A percentile compares a stretch with the other conserved stretches of the same genome.
These are phyloP conservation scores for Filosporella fistucella DNA, from an alignment of 495 filamentous ascomycete genomes.

Conservation along the genomic window DNA sequence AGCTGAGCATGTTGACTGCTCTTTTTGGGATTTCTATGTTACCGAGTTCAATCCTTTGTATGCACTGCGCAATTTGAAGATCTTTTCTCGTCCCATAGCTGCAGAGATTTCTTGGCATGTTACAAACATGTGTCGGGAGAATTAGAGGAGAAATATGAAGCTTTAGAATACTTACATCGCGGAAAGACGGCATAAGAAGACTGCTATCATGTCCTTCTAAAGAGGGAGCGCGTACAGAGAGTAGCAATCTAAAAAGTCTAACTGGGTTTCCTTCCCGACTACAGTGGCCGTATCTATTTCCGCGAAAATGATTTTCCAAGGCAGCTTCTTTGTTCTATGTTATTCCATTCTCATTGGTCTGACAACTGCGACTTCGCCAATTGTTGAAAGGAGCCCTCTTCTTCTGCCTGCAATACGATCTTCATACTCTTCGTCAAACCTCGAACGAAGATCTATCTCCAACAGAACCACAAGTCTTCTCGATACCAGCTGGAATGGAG, in stretches of 20 bases:
- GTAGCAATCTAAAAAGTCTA: too few species aligned
- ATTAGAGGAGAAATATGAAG: background rate
- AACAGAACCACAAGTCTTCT: conserved; percentile 31
- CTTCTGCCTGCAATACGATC: background rate
- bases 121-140: background rate
- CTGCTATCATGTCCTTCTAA: too few species aligned
- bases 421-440: background rate
- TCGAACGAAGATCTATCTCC: conserved; percentile 25
- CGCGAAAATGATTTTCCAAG: too few species aligned
- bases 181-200: too few species aligned
- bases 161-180: too few species aligned
- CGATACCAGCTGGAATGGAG: conserved; percentile 34
- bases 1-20: background rate
- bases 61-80: background rate
- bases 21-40: background rate
- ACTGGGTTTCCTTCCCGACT: too few species aligned
- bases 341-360: background rate
- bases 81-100: background rate
- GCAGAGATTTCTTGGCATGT: background rate
- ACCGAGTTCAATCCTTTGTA: background rate
- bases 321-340: background rate
- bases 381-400: background rate
- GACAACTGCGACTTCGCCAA: background rate
- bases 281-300: background rate
- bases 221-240: too few species aligned